A percentile compares a stretch with the other conserved stretches of the same genome.
These are phyloP conservation scores for Alternaria postmessia DNA, from an alignment of 2,329 filamentous ascomycete species.

Conservation along the genomic window DNA sequence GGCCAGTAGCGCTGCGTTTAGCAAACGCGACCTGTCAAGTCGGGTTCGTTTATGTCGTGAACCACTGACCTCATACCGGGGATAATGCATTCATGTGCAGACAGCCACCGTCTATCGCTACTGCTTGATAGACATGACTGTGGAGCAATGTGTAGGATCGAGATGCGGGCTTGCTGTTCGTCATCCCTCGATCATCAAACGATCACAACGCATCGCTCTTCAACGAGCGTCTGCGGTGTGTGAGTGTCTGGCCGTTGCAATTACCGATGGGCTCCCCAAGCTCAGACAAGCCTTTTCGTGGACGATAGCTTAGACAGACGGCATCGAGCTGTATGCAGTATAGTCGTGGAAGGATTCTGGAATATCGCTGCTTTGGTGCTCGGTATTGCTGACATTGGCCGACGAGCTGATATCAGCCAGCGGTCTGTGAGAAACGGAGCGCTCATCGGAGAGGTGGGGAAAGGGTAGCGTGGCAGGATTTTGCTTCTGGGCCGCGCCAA, in stretches of 20 bases:
- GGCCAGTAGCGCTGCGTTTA: conserved; percentile 22
- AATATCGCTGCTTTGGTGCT: conserved; percentile 16
- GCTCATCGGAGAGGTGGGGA: conserved; percentile 15
- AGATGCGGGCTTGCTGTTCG: neutral
- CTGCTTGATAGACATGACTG: neutral
- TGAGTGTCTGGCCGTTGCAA: conserved; percentile 2
- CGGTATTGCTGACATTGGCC: conserved; percentile 4
- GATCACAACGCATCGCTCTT: neutral
- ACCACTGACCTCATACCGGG: conserved; percentile 21
- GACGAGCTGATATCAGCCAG: conserved; percentile 12
- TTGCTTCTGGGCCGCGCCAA: conserved; percentile 35
- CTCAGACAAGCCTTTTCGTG: conserved; percentile 3
- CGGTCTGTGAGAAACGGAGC: conserved; percentile 17
- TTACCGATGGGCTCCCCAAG: neutral
- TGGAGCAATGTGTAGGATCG: neutral
- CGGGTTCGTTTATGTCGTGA: conserved; percentile 12
- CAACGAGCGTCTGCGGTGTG: neutral
- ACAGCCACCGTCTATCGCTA: conserved; percentile 1
- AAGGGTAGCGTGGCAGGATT: conserved; percentile 24
- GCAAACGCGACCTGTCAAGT: conserved; percentile 23
- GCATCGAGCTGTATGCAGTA: conserved; percentile 7
- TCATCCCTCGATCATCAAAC: neutral
- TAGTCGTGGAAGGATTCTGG: conserved; percentile 25
- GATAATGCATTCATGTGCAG: conserved; percentile 10
- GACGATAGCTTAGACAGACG: conserved; percentile 3